Evolutionary conservation across 2,329 filamentous ascomycete genomes (phyloP).

Genomic region (Colletotrichum sp.): DNA sequence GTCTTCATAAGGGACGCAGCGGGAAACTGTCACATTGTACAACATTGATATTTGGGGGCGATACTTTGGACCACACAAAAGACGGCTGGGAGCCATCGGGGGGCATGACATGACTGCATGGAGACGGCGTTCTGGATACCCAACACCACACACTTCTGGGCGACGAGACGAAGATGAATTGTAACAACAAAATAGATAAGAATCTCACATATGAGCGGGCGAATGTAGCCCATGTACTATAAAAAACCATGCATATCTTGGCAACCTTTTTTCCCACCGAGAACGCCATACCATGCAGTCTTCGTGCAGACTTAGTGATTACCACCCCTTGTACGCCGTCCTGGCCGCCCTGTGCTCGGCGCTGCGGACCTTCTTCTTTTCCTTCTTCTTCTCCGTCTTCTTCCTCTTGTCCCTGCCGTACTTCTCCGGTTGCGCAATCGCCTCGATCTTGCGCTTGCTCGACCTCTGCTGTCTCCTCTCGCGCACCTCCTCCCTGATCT

Average conservation of each 20-base stretch:
- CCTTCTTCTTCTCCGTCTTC: conserved; percentile 84
- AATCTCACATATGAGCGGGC: conserved; percentile 15
- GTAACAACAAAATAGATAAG: conserved; percentile 8
- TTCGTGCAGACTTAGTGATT: conserved; percentile 9
- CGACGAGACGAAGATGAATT: not conserved
- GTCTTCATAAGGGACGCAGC: not conserved
- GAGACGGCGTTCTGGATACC: conserved; percentile 13
- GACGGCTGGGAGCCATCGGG: not conserved
- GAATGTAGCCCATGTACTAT: conserved; percentile 13
- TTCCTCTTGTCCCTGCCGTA: conserved; percentile 80
- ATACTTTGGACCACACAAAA: not conserved
- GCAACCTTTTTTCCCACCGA: not conserved
- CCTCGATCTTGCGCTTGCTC: conserved; percentile 88
- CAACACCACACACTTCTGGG: not conserved
- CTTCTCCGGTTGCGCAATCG: conserved; percentile 80
- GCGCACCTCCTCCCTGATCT: conserved; percentile 75
- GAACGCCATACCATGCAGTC: conserved; percentile 21
- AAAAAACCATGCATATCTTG: conserved; percentile 2
- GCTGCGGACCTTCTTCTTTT: conserved; percentile 79
- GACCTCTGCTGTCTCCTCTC: conserved; percentile 74
- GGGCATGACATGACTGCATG: conserved; percentile 12
- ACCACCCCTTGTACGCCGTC: conserved; percentile 66
- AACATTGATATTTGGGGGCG: not conserved
- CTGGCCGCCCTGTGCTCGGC: conserved; percentile 73
- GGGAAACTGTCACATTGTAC: not conserved